Base-by-base conservation (phyloP, 257 asterid genomes). In the Solanum clarkiae region DNA sequence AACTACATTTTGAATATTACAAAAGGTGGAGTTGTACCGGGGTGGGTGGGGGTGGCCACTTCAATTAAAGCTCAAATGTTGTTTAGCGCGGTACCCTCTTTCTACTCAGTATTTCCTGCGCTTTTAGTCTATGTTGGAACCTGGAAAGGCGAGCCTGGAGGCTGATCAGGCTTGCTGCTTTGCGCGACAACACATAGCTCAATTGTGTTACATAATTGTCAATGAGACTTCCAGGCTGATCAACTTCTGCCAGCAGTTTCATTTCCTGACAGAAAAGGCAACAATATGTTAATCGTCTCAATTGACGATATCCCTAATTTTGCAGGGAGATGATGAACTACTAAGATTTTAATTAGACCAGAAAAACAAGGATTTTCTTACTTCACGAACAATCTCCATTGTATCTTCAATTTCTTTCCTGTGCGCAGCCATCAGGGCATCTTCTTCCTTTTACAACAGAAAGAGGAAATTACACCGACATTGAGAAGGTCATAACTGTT, bases 341-440 rank as follows among this genome's bases (percentile, higher is more conserved):
- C 4, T 14, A 26, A 26, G 65, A 77, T 16, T 45, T 51, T 77
- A n/a, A 51, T 24, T 51, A 77, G 63, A 77, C 44, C 22, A 51
- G 63, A 77, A 51, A 51, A 51, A 77, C 26, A 24, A 79, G 5
- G 65, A 77, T 26, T 53, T 29, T 10, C 92, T 90, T 89, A 93
- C 99, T 90, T 97, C 99, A 75, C 99, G 98, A 87, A 97, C 99
- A 84, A 95, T 97, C 93, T 97, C 99, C 98, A 97, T 95, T 62
- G 99, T 97, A 86, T 97, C 99, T 91, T 97, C 98, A 75, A 97
- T 97, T 93, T 95, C 97, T 88, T 94, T 97, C 70, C 99, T 91
- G 80, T 97, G 98, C 65, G 99, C 98, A 69, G 97, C 94, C 89
- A 97, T 93, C 85, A 97, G 94, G 84, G 99, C 98, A 87, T 93